These are phyloP conservation scores for Lithohypha guttulata DNA, from an alignment of 2,329 filamentous ascomycete species.

Conservation along the genomic window DNA sequence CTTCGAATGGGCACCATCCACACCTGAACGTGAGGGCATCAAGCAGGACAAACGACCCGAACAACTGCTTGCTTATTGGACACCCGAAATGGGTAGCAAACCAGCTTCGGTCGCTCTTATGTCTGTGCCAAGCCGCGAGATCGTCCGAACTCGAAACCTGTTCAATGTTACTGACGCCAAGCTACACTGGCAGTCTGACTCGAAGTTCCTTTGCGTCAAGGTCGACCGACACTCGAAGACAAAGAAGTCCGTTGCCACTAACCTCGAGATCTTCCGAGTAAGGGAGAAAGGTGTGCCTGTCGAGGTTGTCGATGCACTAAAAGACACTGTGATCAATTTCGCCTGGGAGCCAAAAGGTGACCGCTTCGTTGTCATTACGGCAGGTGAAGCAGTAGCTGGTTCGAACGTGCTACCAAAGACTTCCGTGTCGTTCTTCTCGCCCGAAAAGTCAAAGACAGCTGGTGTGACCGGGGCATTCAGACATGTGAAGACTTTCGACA, in stretches of 20 bases:
- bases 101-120: constrained; percentile 94
- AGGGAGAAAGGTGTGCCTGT: constrained; percentile 96
- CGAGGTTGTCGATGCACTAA: constrained; percentile 93
- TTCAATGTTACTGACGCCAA: constrained; percentile 98
- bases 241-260: constrained; percentile 95
- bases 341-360: constrained; percentile 98
- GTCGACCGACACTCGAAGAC: constrained; percentile 98
- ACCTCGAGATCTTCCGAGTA: constrained; percentile 95
- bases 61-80: constrained; percentile 97
- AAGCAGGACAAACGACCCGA: constrained; percentile 62
- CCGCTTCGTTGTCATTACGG: constrained; percentile 93
- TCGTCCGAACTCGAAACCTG: constrained; percentile 87
- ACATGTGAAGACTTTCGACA: constrained; percentile 86
- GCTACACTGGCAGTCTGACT: constrained; percentile 96
- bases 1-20: constrained; percentile 93
- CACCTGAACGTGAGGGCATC: constrained; percentile 67
- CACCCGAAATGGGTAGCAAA: constrained; percentile 93
- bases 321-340: constrained; percentile 98
- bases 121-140: constrained; percentile 88
- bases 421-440: constrained; percentile 88
- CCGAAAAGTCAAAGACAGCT: constrained; percentile 80
- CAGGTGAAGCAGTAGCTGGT: constrained; percentile 66
- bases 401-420: constrained; percentile 88
- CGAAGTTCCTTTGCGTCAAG: constrained; percentile 91
- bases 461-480: constrained; percentile 78